These are phyloP conservation scores for Sphaerostilbella broomeana DNA, from an alignment of 2,329 filamentous ascomycete genomes.

Conservation along the genomic window DNA sequence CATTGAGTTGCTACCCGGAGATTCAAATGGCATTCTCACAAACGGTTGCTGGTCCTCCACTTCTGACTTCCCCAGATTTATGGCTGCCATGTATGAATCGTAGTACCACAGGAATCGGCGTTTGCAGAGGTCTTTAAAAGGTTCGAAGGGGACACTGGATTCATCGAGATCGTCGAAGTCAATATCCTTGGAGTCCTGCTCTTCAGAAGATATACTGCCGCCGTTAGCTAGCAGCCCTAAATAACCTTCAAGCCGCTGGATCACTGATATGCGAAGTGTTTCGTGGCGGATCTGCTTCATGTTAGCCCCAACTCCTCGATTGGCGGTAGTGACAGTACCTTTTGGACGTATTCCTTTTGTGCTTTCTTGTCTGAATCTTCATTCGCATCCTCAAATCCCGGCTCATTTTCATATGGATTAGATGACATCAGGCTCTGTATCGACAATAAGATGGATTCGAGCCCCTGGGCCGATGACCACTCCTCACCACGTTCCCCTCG, in stretches of 20 bases:
- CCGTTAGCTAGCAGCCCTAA: constrained; percentile 57
- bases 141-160: constrained; percentile 59
- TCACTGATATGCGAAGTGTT: constrained; percentile 76
- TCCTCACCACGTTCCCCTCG: constrained; percentile 82
- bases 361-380: constrained; percentile 62
- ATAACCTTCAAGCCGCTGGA: constrained; percentile 76
- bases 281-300: constrained; percentile 74
- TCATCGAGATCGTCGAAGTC: constrained; percentile 47
- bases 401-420: constrained; percentile 95
- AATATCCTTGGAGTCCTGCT: constrained; percentile 28
- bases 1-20: constrained; percentile 65
- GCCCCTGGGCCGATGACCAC: constrained; percentile 92
- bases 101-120: constrained; percentile 94
- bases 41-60: constrained; percentile 61
- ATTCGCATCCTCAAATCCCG: constrained; percentile 77
- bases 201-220: constrained; percentile 23
- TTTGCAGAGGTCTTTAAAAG: constrained; percentile 87
- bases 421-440: constrained; percentile 93
- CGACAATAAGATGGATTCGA: constrained; percentile 89
- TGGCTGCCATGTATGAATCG: constrained; percentile 70
- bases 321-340: constrained; percentile 39
- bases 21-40: constrained; percentile 80
- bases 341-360: constrained; percentile 69
- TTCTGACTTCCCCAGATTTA: constrained; percentile 58
- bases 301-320: constrained; percentile 13